These are phyloP conservation scores for Beverwykella pulmonaria DNA, from an alignment of 495 filamentous ascomycete species.

Conservation along the genomic window DNA sequence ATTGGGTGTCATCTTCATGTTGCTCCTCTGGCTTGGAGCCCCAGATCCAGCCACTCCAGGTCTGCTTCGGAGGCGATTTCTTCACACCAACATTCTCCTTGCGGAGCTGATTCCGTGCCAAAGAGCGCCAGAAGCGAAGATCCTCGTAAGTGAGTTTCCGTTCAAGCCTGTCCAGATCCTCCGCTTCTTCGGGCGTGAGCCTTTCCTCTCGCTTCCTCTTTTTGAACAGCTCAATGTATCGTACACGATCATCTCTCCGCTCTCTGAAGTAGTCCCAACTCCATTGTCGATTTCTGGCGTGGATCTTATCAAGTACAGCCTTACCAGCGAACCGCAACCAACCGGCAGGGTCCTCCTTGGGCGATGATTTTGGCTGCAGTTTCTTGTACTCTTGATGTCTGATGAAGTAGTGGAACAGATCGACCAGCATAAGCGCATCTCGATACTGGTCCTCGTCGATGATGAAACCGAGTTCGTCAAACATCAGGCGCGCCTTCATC, in stretches of 20 bases:
- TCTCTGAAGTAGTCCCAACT: slow-evolving; percentile 94
- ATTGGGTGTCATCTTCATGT: slow-evolving; percentile 69
- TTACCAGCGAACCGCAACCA: slow-evolving; percentile 91
- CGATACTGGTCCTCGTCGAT: slow-evolving; percentile 96
- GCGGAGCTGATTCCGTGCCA: slow-evolving; percentile 90
- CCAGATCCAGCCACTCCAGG: slow-evolving; percentile 89
- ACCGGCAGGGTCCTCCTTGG: slow-evolving; percentile 86
- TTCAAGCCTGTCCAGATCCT: slow-evolving; percentile 76
- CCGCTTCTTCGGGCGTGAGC: slow-evolving; percentile 65
- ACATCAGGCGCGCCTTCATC: slow-evolving; percentile 86
- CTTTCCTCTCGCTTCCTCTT: slow-evolving; percentile 81
- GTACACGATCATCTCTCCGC: slow-evolving; percentile 82
- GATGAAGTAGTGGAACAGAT: slow-evolving; percentile 97
- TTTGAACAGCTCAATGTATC: slow-evolving; percentile 94
- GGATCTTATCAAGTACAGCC: slow-evolving; percentile 87
- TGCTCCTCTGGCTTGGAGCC: slow-evolving; percentile 57
- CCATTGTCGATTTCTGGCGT: slow-evolving; percentile 86
- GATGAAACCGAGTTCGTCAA: slow-evolving; percentile 94
- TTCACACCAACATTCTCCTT: slow-evolving; percentile 89
- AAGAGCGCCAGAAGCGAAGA: slow-evolving; percentile 91
- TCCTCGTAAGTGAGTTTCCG: slow-evolving; percentile 92
- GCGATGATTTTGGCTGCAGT: slow-evolving; percentile 79
- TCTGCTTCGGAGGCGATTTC: slow-evolving; percentile 68
- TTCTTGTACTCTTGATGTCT: slow-evolving; percentile 97
- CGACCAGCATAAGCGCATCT: slow-evolving; percentile 94